phyloP scores from a whole-genome alignment of 805 yeast species.

The Cyberlindnera mycetangii region DNA sequence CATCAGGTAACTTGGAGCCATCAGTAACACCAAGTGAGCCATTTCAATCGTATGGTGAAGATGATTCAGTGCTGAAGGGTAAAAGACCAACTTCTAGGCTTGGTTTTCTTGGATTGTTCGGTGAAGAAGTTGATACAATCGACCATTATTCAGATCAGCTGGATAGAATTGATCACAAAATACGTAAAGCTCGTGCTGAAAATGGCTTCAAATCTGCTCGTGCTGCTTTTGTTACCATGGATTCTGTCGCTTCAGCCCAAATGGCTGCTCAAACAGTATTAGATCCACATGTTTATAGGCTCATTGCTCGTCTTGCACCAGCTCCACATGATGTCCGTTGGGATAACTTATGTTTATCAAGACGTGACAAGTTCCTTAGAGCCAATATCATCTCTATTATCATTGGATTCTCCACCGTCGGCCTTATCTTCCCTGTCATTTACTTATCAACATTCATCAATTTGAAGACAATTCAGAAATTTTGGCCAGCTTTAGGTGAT shows the following conservation, averaged over 20 bases:
- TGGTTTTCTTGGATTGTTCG: conserved; percentile 49
- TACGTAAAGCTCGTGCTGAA: conserved; percentile 40
- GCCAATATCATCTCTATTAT: conserved; percentile 36
- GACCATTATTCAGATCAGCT: conserved; percentile 67
- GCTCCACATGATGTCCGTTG: conserved; percentile 95
- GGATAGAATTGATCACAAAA: conserved; percentile 66
- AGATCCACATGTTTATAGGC: conserved; percentile 81
- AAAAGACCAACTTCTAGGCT: conserved; percentile 47
- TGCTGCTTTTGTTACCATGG: conserved; percentile 93
- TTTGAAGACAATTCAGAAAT: conserved; percentile 69
- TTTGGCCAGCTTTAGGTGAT: conserved; percentile 82
- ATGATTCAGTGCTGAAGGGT: neutral
- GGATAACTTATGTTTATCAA: conserved; percentile 80
- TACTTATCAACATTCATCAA: conserved; percentile 82
- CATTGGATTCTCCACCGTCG: conserved; percentile 54
- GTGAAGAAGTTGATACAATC: conserved; percentile 77
- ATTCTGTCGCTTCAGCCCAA: conserved; percentile 91
- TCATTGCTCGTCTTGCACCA: conserved; percentile 85
- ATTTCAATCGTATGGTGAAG: conserved; percentile 2
- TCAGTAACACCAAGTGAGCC: conserved; percentile 23
- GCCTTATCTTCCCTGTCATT: conserved; percentile 79
- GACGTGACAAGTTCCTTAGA: conserved; percentile 64
- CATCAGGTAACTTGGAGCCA: conserved; percentile 27
- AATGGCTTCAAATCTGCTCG: conserved; percentile 68
- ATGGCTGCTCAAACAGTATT: conserved; percentile 94